Base-by-base conservation (phyloP, 2,329 filamentous ascomycete species). In the Trichophyton schoenleinii region DNA sequence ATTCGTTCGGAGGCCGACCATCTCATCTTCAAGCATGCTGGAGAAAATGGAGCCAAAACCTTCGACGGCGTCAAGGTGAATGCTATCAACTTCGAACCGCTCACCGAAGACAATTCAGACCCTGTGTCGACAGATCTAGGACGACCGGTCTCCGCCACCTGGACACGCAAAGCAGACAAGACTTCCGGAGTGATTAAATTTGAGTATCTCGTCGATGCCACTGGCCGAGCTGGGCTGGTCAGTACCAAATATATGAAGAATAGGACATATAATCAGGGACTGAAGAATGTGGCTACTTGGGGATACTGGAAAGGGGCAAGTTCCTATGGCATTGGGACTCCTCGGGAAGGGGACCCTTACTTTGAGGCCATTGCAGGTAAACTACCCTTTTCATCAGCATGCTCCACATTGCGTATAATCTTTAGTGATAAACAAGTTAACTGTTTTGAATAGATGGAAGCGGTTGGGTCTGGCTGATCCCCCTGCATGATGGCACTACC, bases 281-380 rank as follows among this genome's bases (percentile, higher is more conserved):
- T 81, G 20, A 80, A 80, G 69, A 81, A 80, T 61, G 62, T 80
- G 8, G 79, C 80, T 4, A 76, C 64, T 58, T 81, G 79, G 79
- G 75, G 68, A 0, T 82, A 81, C 64, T 82, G 73, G 71, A 73
- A 74, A 58, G 70, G 69, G 6, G 69, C 67, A 5, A 68, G 65
- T 2, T 7, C 62, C 0, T 78, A 77, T 62, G 72, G 64, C 3
- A 13, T 58, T 2, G 77, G 75, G 2, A 76, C 74, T 0, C 48
- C 63, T 5, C 69, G 64, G 60, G 73, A 77, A 41, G 69, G 70
- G 9, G 66, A 66, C 0, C 78, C 78, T 0, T 77, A 71, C 59
- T 80, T 80, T 63, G 78, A 80, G 66, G 76, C 75, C 0, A 64
- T 79, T 8, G 53, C 67, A 59, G 71, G 71, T 72, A 62, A 58